Evolutionary conservation across 768 basidiomycete genomes (phyloP).

Genomic region (Suillus sp.): DNA sequence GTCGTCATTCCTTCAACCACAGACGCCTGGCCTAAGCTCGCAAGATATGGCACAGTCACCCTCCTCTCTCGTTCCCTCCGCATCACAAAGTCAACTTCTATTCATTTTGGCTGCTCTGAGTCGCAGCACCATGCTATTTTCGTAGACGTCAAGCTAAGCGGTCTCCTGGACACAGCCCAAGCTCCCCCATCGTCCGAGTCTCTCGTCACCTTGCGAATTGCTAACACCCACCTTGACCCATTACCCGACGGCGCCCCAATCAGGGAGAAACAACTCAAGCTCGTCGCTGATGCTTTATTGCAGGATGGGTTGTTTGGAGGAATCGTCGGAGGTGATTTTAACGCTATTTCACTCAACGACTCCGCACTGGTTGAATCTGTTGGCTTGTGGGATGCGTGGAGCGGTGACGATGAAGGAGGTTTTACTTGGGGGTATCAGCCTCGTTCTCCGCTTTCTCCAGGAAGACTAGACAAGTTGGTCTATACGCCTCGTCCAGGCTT

Average conservation of each 20-base stretch:
- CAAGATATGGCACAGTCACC: slow-evolving; percentile 60
- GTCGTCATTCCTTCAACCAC: slow-evolving; percentile 50
- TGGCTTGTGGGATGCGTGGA: slow-evolving; percentile 59
- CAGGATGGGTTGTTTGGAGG: slow-evolving; percentile 48
- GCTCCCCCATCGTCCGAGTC: slow-evolving; percentile 30
- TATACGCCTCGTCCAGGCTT: slow-evolving; percentile 49
- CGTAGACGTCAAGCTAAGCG: slow-evolving; percentile 47
- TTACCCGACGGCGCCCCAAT: slow-evolving; percentile 43
- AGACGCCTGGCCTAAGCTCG: slow-evolving; percentile 48
- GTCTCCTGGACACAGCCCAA: neutral
- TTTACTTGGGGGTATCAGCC: slow-evolving; percentile 69
- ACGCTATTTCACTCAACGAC: slow-evolving; percentile 51
- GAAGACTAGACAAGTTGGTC: slow-evolving; percentile 60
- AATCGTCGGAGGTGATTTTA: slow-evolving; percentile 66
- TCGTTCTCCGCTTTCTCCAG: slow-evolving; percentile 41
- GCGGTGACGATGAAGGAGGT: slow-evolving; percentile 40
- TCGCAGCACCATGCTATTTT: slow-evolving; percentile 53
- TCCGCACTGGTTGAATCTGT: slow-evolving; percentile 38
- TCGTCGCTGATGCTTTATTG: slow-evolving; percentile 48
- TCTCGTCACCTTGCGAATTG: slow-evolving; percentile 47
- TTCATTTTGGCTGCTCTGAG: slow-evolving; percentile 47
- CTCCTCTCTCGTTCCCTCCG: slow-evolving; percentile 54
- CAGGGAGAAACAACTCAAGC: slow-evolving; percentile 45
- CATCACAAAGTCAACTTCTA: slow-evolving; percentile 42
- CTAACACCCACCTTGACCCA: slow-evolving; percentile 72